Conservation (phyloP, 208 protist genomes). For the Trypanosoma caninum region DNA sequence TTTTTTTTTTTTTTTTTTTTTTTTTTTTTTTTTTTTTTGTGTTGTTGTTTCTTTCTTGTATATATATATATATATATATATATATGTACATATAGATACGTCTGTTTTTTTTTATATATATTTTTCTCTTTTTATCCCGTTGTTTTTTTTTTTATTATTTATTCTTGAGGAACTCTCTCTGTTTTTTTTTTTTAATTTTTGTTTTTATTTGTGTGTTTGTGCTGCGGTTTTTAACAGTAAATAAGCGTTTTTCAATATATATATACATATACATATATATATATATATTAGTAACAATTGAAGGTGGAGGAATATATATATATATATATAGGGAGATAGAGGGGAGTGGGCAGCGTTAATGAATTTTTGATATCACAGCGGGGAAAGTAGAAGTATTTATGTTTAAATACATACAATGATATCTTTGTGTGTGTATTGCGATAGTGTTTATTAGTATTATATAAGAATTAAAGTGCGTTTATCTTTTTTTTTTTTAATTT, state of each 20-base stretch:
- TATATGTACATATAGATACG: background rate
- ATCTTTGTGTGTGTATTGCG: background rate
- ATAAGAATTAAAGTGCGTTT: background rate
- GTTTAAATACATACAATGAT: background rate
- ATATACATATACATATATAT: background rate
- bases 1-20: conserved; percentile 11
- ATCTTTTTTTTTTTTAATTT: background rate
- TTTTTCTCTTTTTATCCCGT: background rate
- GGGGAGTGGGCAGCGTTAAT: no score
- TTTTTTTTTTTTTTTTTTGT: conserved; percentile 2
- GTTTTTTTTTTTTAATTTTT: conserved; percentile 11
- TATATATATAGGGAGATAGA: background rate
- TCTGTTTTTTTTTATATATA: conserved; percentile 5
- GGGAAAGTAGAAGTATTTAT: no score
- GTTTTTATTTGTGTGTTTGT: conserved; percentile 5
- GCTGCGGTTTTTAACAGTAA: background rate
- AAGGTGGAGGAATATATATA: no score
- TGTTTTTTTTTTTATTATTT: conserved; percentile 9
- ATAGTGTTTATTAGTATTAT: background rate
- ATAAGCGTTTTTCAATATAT: background rate
- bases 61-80: conserved; percentile 5
- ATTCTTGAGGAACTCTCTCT: background rate
- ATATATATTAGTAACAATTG: background rate
- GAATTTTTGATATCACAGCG: no score
- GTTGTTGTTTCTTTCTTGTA: background rate